These are phyloP conservation scores for Gamsiella multidivaricata DNA, from an alignment of 192 early-diverging fungal genomes.

Conservation along the genomic window DNA sequence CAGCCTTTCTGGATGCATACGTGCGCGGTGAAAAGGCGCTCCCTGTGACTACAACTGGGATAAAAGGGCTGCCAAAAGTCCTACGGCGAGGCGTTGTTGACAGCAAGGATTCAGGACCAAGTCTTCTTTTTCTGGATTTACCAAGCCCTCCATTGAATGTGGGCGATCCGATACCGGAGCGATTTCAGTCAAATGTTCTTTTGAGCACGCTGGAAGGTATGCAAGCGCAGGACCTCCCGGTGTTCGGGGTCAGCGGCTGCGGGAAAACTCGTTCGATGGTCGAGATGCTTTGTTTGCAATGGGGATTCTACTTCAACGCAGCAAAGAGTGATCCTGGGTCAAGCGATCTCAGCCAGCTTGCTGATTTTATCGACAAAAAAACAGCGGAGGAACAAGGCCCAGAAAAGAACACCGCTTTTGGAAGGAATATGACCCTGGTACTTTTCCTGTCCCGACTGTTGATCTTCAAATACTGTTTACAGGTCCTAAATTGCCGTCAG, in stretches of 20 bases:
- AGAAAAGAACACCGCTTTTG: slow-evolving; percentile 11
- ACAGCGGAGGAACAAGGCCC: slow-evolving; percentile 1
- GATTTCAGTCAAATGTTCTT: slow-evolving; percentile 22
- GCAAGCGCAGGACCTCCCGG: slow-evolving; percentile 13
- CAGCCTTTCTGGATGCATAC: slow-evolving; percentile 12
- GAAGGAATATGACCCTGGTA: slow-evolving; percentile 31
- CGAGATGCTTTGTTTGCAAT: slow-evolving; percentile 32
- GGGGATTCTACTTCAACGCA: slow-evolving; percentile 43
- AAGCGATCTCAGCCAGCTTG: slow-evolving; percentile 20
- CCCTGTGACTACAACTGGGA: slow-evolving; percentile 8
- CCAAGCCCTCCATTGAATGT: slow-evolving; percentile 4
- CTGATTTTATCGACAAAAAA: slow-evolving; percentile 12
- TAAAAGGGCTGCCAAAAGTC: slow-evolving; percentile 18
- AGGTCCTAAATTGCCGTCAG: slow-evolving; percentile 9
- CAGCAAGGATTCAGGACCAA: slow-evolving; percentile 15
- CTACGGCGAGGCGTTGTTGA: slow-evolving; percentile 8
- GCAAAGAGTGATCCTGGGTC: slow-evolving; percentile 27
- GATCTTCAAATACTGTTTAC: slow-evolving; percentile 28
- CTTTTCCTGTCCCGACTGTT: slow-evolving; percentile 28
- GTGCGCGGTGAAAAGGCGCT: slow-evolving; percentile 6
- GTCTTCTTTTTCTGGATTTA: slow-evolving; percentile 31
- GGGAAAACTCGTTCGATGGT: slow-evolving; percentile 34
- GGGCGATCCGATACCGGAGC: slow-evolving; percentile 2
- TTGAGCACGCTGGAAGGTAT: slow-evolving; percentile 12
- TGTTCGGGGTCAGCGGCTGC: slow-evolving; percentile 29